phyloP scores from a whole-genome alignment of 1,284 basidiomycete genomes.

The Malassezia equina region DNA sequence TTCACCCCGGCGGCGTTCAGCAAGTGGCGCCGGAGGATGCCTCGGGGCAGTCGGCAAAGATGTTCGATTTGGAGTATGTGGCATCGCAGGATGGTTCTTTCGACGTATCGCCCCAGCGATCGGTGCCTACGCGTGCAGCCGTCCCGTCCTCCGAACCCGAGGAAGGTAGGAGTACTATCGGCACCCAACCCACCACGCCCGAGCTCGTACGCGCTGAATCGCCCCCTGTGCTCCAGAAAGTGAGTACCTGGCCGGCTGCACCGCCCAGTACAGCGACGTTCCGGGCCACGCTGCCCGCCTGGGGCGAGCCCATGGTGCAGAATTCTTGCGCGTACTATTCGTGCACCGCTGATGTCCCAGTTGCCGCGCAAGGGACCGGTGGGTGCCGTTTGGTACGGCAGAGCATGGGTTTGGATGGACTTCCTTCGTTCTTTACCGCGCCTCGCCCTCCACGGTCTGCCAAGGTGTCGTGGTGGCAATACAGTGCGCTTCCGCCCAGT shows the following conservation, averaged over 20 bases:
- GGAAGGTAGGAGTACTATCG: background rate
- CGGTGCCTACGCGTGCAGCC: background rate
- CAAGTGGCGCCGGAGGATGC: slow-evolving; percentile 3
- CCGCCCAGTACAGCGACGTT: background rate
- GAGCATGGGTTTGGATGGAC: slow-evolving; percentile 20
- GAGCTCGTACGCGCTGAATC: background rate
- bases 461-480: slow-evolving; percentile 52
- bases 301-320: slow-evolving; percentile 55
- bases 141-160: background rate
- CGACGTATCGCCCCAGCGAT: background rate
- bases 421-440: slow-evolving; percentile 45
- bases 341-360: slow-evolving; percentile 61
- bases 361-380: background rate
- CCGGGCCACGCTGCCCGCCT: background rate
- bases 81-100: slow-evolving; percentile 17
- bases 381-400: background rate
- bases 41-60: slow-evolving; percentile 17
- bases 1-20: slow-evolving; percentile 28
- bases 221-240: background rate
- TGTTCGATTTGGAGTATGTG: slow-evolving; percentile 27
- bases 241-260: background rate
- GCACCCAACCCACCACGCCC: background rate
- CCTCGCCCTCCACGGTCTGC: background rate
- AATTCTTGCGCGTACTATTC: slow-evolving; percentile 74
- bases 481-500: slow-evolving; percentile 25